Evolutionary conservation across 2,329 filamentous ascomycete species (phyloP), one percentile per base, ranked within the genome.

Genomic region (Fusarium coicis): DNA sequence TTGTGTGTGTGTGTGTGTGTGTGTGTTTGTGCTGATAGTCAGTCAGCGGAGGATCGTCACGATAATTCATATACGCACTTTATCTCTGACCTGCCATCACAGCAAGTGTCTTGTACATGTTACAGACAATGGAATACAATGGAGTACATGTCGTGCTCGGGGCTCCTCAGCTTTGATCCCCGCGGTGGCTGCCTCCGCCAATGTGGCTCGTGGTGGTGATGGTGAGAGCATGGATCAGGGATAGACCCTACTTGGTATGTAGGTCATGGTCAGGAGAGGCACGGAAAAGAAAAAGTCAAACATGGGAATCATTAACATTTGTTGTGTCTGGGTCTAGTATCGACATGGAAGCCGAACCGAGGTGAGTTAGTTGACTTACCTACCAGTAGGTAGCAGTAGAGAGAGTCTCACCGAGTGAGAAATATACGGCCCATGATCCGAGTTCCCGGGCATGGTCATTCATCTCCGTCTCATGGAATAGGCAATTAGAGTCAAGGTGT

Each of bases 201-300:
- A 39, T 65, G 39, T 65, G 58, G 62, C 40, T 65, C 68, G 34
- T 62, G 26, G 60, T 67, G 23, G 40, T 68, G 39, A 67, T 47
- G 14, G 23, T 32, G 40, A 26, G 49, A 23, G 53, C 72, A 72
- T 55, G 68, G 71, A 40, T 69, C 66, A 44, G 37, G 50, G 65
- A 58, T 60, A 37, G 44, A 52, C 65, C 65, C 47, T 64, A 57
- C 58, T 52, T 49, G 58, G 70, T 70, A 63, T 66, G 70, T 66
- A 63, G 63, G 66, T 62, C 70, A 68, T 75, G 74, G 73, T 76
- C 74, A 76, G 74, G 70, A 75, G 72, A 76, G 72, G 44, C 54
- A 73, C 49, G 63, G 52, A 58, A 39, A 70, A 72, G 49, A 58
- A 39, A 39, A 67, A 70, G 39, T 32, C 43, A 43, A 43, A 52